Conservation (phyloP, 257 asterid species). For the Rhazya stricta region DNA sequence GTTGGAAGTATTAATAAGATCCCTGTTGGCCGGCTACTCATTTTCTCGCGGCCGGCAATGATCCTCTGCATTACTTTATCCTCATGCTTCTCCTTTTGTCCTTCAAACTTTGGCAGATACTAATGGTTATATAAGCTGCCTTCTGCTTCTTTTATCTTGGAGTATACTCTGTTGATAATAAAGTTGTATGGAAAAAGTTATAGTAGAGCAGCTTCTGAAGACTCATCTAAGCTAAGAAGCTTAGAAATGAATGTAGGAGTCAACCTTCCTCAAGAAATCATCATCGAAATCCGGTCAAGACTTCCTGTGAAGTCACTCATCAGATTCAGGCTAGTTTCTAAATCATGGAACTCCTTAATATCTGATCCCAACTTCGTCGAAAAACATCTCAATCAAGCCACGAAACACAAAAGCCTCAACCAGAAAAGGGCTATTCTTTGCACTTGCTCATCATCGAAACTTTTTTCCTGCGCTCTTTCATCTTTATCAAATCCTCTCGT, state of each 20-base stretch:
- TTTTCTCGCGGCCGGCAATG: too few relatives aligned
- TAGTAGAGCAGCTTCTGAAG: too few relatives aligned
- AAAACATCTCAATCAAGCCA: neutral
- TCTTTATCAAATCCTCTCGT: neutral
- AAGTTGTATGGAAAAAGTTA: too few relatives aligned
- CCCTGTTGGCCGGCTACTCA: too few relatives aligned
- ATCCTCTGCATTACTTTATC: too few relatives aligned
- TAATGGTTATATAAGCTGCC: too few relatives aligned
- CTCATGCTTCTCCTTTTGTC: too few relatives aligned
- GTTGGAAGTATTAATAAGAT: too few relatives aligned
- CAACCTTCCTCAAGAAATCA: neutral
- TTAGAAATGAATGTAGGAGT: neutral
- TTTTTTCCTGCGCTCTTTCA: neutral
- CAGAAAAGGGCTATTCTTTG: neutral
- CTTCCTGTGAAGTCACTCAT: neutral
- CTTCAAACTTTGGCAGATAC: too few relatives aligned
- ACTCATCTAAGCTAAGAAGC: too few relatives aligned
- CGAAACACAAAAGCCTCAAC: neutral
- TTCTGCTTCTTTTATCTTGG: too few relatives aligned
- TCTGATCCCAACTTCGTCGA: neutral
- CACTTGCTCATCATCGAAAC: neutral
- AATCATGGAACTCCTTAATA: neutral
- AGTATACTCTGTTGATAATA: too few relatives aligned
- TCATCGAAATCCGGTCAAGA: neutral
- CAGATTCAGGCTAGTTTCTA: neutral